These are phyloP conservation scores for Dothideomycetes sp. DNA, from an alignment of 2,329 filamentous ascomycete genomes.

Conservation along the genomic window DNA sequence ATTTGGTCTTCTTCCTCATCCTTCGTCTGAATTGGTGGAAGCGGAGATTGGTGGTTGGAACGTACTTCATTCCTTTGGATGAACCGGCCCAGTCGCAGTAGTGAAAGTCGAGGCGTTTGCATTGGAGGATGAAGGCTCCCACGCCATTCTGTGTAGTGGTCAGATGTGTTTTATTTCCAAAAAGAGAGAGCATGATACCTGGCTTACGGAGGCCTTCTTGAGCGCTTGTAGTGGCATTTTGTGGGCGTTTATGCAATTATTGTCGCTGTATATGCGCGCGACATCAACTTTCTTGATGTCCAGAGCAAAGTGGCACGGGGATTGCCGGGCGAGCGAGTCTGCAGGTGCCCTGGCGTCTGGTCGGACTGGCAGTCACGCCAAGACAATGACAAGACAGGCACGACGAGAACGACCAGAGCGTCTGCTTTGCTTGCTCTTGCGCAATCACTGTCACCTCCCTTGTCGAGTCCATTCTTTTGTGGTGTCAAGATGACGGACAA, in stretches of 20 bases:
- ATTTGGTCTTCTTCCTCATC: too few species aligned
- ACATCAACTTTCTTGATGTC: neutral
- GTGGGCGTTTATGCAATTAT: neutral
- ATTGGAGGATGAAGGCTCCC: constrained; percentile 93
- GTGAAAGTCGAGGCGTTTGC: constrained; percentile 85
- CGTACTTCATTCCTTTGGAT: constrained; percentile 88
- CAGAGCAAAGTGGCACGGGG: neutral
- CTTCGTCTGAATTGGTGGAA: neutral
- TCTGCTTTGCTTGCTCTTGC: too few species aligned
- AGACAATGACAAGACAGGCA: too few species aligned
- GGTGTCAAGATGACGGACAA: constrained; percentile 3
- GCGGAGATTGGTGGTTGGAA: constrained; percentile 8
- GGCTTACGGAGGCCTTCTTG: constrained; percentile 42
- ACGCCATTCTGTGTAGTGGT: constrained; percentile 66
- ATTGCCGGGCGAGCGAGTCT: too few species aligned
- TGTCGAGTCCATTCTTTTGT: too few species aligned
- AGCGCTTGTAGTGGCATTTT: constrained; percentile 39
- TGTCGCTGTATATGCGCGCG: too few species aligned
- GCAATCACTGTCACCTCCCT: too few species aligned
- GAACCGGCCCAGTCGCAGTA: constrained; percentile 96
- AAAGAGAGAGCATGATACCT: constrained; percentile 30
- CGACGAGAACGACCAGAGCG: too few species aligned
- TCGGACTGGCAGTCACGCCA: too few species aligned
- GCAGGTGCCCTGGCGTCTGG: too few species aligned
- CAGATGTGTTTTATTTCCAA: constrained; percentile 4